A percentile compares a stretch with the other conserved stretches of the same genome.
These are phyloP conservation scores for Hibiscus trionum DNA, from an alignment of 345 rosid genomes.

Conservation along the genomic window DNA sequence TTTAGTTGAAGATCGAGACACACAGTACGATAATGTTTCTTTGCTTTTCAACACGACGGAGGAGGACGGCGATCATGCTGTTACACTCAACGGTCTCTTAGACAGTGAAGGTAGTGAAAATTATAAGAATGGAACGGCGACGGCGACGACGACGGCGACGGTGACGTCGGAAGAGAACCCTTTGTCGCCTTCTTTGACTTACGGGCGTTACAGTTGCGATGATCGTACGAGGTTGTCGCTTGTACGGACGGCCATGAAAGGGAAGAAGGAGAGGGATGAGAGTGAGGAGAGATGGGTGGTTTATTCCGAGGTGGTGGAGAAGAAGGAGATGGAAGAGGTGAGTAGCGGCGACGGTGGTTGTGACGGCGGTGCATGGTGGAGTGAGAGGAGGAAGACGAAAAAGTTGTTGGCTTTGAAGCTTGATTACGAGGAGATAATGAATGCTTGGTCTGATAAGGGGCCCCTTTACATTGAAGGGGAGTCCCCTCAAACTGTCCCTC, in stretches of 20 bases:
- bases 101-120: conserved; percentile 12
- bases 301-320: conserved; percentile 62
- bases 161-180: conserved; percentile 19
- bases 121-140: neutral
- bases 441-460: conserved; percentile 83
- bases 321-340: conserved; percentile 53
- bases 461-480: conserved; percentile 48
- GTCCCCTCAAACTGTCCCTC: conserved; percentile 68
- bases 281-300: conserved; percentile 80
- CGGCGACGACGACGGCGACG: conserved; percentile 14
- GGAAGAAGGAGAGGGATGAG: conserved; percentile 39
- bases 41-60: conserved; percentile 41
- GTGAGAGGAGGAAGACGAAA: conserved; percentile 8
- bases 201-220: conserved; percentile 2
- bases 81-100: conserved; percentile 57
- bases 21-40: conserved; percentile 43
- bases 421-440: conserved; percentile 70
- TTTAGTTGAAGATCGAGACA: conserved; percentile 15
- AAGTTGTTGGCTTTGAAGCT: conserved; percentile 58
- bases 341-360: conserved; percentile 29
- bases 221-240: conserved; percentile 32
- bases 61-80: conserved; percentile 36
- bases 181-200: conserved; percentile 19
- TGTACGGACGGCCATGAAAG: conserved; percentile 60
- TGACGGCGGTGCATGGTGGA: conserved; percentile 14